phyloP scores from a whole-genome alignment of 495 filamentous ascomycete genomes.

The Neurospora hispaniola region DNA sequence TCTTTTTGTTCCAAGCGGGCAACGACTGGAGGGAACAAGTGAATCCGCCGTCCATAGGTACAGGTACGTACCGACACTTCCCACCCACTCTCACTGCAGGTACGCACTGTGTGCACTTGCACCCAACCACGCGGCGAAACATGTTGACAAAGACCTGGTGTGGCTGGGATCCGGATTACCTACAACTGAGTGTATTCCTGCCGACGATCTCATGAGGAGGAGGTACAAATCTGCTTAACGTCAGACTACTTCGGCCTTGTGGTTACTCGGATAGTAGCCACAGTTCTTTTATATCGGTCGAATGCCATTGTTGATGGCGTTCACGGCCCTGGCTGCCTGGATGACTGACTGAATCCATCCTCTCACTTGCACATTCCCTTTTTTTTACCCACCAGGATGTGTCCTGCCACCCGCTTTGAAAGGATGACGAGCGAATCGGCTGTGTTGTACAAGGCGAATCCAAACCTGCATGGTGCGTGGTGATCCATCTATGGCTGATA shows the following conservation, averaged over 20 bases:
- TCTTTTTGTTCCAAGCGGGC: not conserved
- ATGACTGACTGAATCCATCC: not conserved
- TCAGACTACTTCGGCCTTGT: not conserved
- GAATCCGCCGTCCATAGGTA: not conserved
- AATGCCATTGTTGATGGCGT: not conserved
- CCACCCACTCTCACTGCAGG: not conserved
- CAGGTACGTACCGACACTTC: no score
- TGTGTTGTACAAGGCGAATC: not conserved
- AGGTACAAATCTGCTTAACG: not conserved
- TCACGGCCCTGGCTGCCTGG: not conserved
- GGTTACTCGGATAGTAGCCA: not conserved
- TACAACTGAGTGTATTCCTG: not conserved
- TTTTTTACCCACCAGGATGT: not conserved
- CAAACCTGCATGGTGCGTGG: not conserved
- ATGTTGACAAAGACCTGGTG: not conserved
- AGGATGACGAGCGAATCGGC: not conserved
- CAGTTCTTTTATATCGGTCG: not conserved
- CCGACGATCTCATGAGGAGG: not conserved
- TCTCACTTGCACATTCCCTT: not conserved
- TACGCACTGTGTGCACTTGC: not conserved
- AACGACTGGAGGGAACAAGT: not conserved
- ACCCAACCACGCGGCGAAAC: not conserved
- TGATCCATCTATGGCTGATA: not conserved
- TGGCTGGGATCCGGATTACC: not conserved
- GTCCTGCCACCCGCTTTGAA: not conserved